Evolutionary conservation across 139 green algal genomes (phyloP).

Genomic region (Volvox reticuliferus): DNA sequence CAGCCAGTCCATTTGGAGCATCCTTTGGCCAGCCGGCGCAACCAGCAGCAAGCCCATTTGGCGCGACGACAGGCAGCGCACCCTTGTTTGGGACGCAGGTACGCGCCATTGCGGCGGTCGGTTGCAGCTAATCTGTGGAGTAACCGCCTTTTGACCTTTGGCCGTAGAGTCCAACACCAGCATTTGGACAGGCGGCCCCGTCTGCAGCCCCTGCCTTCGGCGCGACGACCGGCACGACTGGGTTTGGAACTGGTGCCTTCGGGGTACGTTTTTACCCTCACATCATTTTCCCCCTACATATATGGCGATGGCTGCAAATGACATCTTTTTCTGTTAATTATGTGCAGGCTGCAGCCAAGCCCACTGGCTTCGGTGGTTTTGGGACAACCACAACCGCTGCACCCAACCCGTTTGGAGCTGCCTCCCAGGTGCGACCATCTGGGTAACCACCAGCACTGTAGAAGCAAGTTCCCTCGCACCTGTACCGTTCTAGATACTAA

Average conservation of each 20-base stretch:
- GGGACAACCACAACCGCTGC: constrained; percentile 21
- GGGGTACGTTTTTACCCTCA: neutral
- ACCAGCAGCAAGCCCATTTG: constrained; percentile 31
- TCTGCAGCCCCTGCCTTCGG: constrained; percentile 30
- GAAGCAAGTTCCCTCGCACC: no score
- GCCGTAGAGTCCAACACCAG: constrained; percentile 8
- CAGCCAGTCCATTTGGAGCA: constrained; percentile 21
- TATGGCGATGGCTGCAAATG: neutral
- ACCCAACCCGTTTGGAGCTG: constrained; percentile 51
- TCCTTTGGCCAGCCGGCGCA: constrained; percentile 43
- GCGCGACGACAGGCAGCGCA: neutral
- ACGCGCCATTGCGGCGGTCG: neutral
- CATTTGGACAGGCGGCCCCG: constrained; percentile 26
- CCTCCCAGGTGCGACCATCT: neutral
- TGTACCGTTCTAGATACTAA: no score
- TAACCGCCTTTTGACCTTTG: neutral
- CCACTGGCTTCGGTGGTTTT: constrained; percentile 41
- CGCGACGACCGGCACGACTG: neutral
- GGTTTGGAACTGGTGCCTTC: constrained; percentile 14
- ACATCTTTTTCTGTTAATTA: constrained; percentile 10
- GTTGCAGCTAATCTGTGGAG: neutral
- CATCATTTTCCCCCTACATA: neutral
- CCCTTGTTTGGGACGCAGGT: constrained; percentile 48
- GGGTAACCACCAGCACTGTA: neutral
- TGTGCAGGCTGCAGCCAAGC: constrained; percentile 36